These are phyloP conservation scores for Populus pruinosa DNA, from an alignment of 345 rosid genomes.

Conservation along the genomic window DNA sequence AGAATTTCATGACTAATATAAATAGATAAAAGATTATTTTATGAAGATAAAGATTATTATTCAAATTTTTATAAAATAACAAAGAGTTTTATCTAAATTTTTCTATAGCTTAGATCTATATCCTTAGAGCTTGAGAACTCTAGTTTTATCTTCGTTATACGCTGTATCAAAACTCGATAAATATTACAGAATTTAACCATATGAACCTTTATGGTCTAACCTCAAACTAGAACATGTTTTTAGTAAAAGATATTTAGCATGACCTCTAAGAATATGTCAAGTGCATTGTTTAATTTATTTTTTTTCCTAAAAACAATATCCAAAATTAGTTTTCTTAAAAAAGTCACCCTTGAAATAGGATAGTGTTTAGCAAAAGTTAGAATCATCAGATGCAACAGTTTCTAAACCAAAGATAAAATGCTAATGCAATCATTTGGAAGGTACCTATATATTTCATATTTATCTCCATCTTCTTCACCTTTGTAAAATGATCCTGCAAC, in stretches of 20 bases:
- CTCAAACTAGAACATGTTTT: background rate
- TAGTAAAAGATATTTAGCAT: background rate
- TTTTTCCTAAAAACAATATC: background rate
- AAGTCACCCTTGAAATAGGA: background rate
- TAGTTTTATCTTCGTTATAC: too few relatives aligned
- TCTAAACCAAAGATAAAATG: background rate
- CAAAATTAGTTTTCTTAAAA: background rate
- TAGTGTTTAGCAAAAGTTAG: background rate
- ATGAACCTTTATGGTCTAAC: background rate
- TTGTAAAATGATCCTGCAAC: constrained; percentile 69
- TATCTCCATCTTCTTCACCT: constrained; percentile 57
- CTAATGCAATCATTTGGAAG: background rate
- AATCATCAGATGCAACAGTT: background rate
- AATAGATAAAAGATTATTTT: too few relatives aligned
- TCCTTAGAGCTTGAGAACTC: too few relatives aligned
- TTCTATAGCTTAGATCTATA: too few relatives aligned
- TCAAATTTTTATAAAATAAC: too few relatives aligned
- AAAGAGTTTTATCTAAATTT: too few relatives aligned
- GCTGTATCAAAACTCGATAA: background rate
- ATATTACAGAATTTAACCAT: background rate
- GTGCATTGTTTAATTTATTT: background rate
- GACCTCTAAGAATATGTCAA: background rate
- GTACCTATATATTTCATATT: constrained; percentile 93
- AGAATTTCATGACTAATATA: too few relatives aligned
- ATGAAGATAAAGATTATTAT: too few relatives aligned